Percentiles rank a stretch among this genome's conserved stretches.
Evolutionary conservation across 1,284 basidiomycete genomes (phyloP).

Genomic region (Sutorius eximius): DNA sequence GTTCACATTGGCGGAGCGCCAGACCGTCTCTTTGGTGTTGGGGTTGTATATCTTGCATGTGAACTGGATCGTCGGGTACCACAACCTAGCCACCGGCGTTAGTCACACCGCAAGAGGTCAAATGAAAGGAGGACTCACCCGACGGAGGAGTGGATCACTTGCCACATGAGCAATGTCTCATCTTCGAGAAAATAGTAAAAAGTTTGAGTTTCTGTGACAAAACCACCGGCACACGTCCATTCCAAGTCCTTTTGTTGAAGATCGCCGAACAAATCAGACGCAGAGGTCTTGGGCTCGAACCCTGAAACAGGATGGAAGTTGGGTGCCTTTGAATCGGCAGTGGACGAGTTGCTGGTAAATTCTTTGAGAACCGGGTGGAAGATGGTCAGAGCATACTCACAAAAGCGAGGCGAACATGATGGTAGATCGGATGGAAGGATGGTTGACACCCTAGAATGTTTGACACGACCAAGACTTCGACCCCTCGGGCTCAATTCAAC

Average conservation of each 20-base stretch:
- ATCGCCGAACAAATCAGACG: slow-evolving; percentile 65
- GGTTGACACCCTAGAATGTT: background rate
- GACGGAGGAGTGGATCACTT: slow-evolving; percentile 93
- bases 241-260: slow-evolving; percentile 74
- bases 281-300: slow-evolving; percentile 41
- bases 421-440: slow-evolving; percentile 26
- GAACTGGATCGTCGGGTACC: slow-evolving; percentile 96
- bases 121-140: slow-evolving; percentile 62
- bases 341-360: slow-evolving; percentile 23
- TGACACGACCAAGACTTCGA: background rate
- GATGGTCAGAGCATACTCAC: slow-evolving; percentile 45
- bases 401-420: slow-evolving; percentile 78
- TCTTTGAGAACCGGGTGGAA: slow-evolving; percentile 7
- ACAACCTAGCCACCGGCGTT: slow-evolving; percentile 52
- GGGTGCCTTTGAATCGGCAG: slow-evolving; percentile 62
- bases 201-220: slow-evolving; percentile 89
- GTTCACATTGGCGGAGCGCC: slow-evolving; percentile 89
- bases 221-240: slow-evolving; percentile 84
- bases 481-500: slow-evolving; percentile 10
- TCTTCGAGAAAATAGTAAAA: slow-evolving; percentile 88
- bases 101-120: slow-evolving; percentile 6
- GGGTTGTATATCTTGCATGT: slow-evolving; percentile 91
- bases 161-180: slow-evolving; percentile 82
- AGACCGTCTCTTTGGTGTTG: slow-evolving; percentile 70
- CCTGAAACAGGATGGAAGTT: slow-evolving; percentile 79